These are phyloP conservation scores for Apostasia shenzhenica DNA, from an alignment of 106 monocot genomes.

Conservation along the genomic window DNA sequence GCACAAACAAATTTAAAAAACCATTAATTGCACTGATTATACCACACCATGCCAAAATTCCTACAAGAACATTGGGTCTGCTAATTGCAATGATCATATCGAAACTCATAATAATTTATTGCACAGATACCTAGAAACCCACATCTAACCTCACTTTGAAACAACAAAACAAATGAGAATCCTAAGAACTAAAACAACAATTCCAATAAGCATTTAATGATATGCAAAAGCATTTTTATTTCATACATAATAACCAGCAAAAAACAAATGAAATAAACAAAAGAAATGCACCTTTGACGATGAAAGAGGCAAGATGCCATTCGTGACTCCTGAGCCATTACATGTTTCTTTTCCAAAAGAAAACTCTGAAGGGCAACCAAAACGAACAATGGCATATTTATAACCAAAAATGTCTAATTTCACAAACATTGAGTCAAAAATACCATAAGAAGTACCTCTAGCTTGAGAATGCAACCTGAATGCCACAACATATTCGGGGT, in stretches of 20 bases:
- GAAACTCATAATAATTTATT: too few relatives aligned
- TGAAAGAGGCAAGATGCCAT: conserved; percentile 23
- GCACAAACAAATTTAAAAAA: too few relatives aligned
- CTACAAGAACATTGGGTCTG: too few relatives aligned
- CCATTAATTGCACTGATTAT: too few relatives aligned
- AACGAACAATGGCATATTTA: neutral
- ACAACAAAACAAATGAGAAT: too few relatives aligned
- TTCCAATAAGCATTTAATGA: conserved; percentile 17
- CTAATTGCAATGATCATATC: too few relatives aligned
- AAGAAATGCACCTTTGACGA: conserved; percentile 21
- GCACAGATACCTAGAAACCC: too few relatives aligned
- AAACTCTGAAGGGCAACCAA: conserved; percentile 12
- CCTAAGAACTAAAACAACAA: conserved; percentile 6
- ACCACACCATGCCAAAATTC: too few relatives aligned
- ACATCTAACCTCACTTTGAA: too few relatives aligned
- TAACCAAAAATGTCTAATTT: conserved; percentile 1
- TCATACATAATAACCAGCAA: too few relatives aligned
- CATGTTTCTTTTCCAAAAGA: conserved; percentile 27
- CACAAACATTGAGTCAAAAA: neutral
- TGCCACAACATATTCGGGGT: conserved; percentile 61
- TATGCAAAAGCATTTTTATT: too few relatives aligned
- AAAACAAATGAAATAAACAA: neutral
- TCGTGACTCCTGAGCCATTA: conserved; percentile 19
- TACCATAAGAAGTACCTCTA: conserved; percentile 35
- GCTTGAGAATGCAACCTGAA: conserved; percentile 37